phyloP scores from a whole-genome alignment of 805 yeast genomes.

The Cyberlindnera subsufficiens region DNA sequence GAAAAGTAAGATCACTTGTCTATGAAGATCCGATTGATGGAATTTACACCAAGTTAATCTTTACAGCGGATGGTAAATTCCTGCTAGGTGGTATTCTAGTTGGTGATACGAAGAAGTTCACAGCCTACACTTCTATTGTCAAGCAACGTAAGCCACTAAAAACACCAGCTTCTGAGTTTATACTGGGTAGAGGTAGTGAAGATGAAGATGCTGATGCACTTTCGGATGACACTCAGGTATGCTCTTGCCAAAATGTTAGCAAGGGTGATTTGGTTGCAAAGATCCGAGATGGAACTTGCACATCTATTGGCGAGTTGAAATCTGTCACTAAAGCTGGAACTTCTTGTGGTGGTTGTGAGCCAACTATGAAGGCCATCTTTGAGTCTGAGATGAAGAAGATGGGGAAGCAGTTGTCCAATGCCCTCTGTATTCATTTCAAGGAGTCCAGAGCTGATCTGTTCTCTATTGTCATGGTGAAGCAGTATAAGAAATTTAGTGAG shows the following conservation, averaged over 20 bases:
- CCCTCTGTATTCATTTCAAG: constrained; percentile 29
- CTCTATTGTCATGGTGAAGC: constrained; percentile 29
- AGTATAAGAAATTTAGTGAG: constrained; percentile 23
- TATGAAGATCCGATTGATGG: constrained; percentile 31
- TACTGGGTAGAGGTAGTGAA: constrained; percentile 22
- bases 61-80: constrained; percentile 30
- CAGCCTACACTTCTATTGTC: constrained; percentile 26
- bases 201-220: constrained; percentile 26
- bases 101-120: constrained; percentile 28
- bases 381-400: constrained; percentile 30
- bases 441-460: constrained; percentile 31
- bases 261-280: constrained; percentile 27
- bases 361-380: constrained; percentile 30
- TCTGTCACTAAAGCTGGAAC: constrained; percentile 33
- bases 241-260: constrained; percentile 32
- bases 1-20: constrained; percentile 22
- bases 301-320: constrained; percentile 27
- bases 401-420: constrained; percentile 28
- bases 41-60: constrained; percentile 27
- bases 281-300: constrained; percentile 24
- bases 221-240: constrained; percentile 31
- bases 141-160: constrained; percentile 26
- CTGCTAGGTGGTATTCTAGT: constrained; percentile 33
- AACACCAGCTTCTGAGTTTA: constrained; percentile 26
- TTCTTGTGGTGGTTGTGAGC: constrained; percentile 35